Conservation (phyloP, 108 stramenopile genomes). For the Skeletonema tropicum region DNA sequence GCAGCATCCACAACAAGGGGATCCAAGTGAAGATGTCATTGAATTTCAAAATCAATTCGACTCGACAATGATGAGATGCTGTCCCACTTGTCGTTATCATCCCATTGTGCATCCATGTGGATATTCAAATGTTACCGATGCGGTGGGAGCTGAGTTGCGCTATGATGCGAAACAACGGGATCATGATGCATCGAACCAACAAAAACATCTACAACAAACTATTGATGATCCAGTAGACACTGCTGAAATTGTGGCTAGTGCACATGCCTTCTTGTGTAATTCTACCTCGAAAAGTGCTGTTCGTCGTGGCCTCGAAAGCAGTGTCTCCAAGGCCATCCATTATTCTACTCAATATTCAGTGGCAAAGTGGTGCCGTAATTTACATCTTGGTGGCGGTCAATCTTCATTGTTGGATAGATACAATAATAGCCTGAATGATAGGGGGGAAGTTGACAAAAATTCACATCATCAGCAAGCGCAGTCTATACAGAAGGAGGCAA, state of each 20-base stretch:
- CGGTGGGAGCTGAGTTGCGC: slow-evolving; percentile 17
- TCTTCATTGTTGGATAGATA: slow-evolving; percentile 33
- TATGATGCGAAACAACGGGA: slow-evolving; percentile 20
- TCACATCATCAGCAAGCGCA: neutral
- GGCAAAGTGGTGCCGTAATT: slow-evolving; percentile 48
- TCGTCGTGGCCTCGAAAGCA: slow-evolving; percentile 1
- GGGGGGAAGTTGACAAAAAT: neutral
- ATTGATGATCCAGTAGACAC: slow-evolving; percentile 16
- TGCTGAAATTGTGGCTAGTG: slow-evolving; percentile 22
- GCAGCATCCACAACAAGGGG: neutral
- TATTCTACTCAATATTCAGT: slow-evolving; percentile 39
- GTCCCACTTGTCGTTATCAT: slow-evolving; percentile 50
- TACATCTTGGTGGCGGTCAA: neutral
- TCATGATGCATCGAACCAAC: neutral
- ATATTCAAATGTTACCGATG: slow-evolving; percentile 14
- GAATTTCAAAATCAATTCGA: slow-evolving; percentile 15
- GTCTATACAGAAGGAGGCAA: slow-evolving; percentile 35
- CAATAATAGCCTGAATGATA: slow-evolving; percentile 9
- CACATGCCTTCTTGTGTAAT: slow-evolving; percentile 31
- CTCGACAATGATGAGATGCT: slow-evolving; percentile 14
- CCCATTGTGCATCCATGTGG: slow-evolving; percentile 15
- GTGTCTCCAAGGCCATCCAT: slow-evolving; percentile 23
- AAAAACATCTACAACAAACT: neutral
- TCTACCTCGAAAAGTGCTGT: neutral
- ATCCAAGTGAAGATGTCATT: neutral